Evolutionary conservation across 768 basidiomycete species (phyloP).

Genomic region (Paxillus involutus): DNA sequence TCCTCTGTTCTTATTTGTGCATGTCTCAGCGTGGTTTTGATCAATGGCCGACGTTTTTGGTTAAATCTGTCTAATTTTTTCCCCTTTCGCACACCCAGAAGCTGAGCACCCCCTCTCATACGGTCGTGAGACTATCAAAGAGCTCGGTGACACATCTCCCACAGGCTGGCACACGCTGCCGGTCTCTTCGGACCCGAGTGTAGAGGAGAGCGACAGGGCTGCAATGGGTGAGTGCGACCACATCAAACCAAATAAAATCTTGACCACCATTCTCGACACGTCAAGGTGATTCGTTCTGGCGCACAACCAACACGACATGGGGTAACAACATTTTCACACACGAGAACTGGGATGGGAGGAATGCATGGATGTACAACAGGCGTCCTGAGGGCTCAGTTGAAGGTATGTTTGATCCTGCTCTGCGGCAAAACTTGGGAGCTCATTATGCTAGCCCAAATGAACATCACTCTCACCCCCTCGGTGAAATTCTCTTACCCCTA

Average conservation of each 20-base stretch:
- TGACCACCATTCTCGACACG: constrained; percentile 5
- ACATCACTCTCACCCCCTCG: neutral
- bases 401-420: neutral
- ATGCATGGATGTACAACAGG: constrained; percentile 66
- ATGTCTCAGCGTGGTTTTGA: no score
- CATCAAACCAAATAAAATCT: neutral
- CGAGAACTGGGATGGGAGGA: constrained; percentile 86
- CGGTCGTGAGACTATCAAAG: constrained; percentile 43
- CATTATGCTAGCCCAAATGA: constrained; percentile 4
- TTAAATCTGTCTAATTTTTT: no score
- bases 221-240: constrained; percentile 7
- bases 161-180: constrained; percentile 92
- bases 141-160: constrained; percentile 83
- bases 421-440: neutral
- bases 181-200: constrained; percentile 59
- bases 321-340: constrained; percentile 95
- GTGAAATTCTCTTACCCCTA: constrained; percentile 70
- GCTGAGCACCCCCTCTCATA: constrained; percentile 13
- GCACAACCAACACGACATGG: constrained; percentile 79
- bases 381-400: constrained; percentile 59
- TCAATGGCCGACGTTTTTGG: no score
- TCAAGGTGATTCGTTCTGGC: constrained; percentile 36
- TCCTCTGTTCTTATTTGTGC: no score
- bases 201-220: constrained; percentile 12
- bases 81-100: neutral